Evolutionary conservation across 2,329 filamentous ascomycete species (phyloP), one percentile per base, ranked within the genome.

Genomic region (Tolypocladium capitatum): DNA sequence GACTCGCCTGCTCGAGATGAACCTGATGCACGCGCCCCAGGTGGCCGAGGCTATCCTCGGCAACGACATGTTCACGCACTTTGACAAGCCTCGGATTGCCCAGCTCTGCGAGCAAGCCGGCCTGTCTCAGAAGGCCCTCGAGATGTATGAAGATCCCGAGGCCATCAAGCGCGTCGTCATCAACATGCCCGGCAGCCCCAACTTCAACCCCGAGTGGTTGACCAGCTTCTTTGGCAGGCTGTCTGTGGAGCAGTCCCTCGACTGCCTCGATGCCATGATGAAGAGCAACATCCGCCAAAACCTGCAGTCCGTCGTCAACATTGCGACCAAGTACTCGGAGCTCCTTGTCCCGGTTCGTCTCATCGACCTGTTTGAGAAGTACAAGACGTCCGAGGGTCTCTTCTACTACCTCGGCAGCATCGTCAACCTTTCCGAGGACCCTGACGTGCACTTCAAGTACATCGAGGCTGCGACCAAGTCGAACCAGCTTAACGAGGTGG

Each of bases 321-420:
- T 98, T 54, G 88, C 91, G 33, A 96, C 94, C 56, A 98, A 98
- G 68, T 98, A 95, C 70, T 96, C 91, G 0, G 94, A 98, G 61
- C 80, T 97, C 9, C 79, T 98, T 28, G 91, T 90, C 9, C 74
- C 92, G n/a, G 83, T 81, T 49, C 82, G 81, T 47, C 76, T 98
- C 55, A 94, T 98, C 53, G 88, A 94, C 56, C 78, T 98, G 7
- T 84, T 98, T 46, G 92, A 98, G 72, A 96, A 94, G 73, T 94
- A 97, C 72, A 90, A 92, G 67, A 97, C 92, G 33, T 83, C 88
- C 4, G 92, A 98, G 67, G 92, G 92, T 64, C 81, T 98, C 5
- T 98, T 92, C 78, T 96, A 95, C 73, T 98, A 96, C 70, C 81
- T 98, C 16, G 92, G 92, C 52, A 95, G 90, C 64, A 94, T 98